Percentiles rank a stretch among this genome's conserved stretches.
These are phyloP conservation scores for Cicer chorassanicum DNA, from an alignment of 306 rosid species.

Conservation along the genomic window DNA sequence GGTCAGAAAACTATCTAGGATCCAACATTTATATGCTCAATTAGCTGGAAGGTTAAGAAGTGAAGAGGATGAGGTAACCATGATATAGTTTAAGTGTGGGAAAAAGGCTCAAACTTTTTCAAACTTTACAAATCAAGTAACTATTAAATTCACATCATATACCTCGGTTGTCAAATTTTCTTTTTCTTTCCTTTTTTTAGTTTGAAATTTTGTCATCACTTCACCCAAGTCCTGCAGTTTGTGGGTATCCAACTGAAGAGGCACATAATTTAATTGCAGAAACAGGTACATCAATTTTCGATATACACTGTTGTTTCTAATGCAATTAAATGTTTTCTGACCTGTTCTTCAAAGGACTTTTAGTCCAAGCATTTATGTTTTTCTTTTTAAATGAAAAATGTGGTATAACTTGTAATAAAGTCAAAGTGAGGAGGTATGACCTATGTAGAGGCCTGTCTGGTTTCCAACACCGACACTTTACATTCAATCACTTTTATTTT, in stretches of 20 bases:
- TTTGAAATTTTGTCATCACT: constrained; percentile 82
- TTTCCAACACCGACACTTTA: too few species aligned
- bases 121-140: constrained; percentile 14
- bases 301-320: neutral
- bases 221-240: constrained; percentile 97
- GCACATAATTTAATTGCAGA: constrained; percentile 81
- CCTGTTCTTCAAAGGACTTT: constrained; percentile 27
- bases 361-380: neutral
- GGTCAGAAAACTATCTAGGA: constrained; percentile 78
- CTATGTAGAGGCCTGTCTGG: too few species aligned
- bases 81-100: constrained; percentile 11
- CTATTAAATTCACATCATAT: constrained; percentile 16
- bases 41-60: constrained; percentile 69
- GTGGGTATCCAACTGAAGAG: constrained; percentile 96
- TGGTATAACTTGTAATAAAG: constrained; percentile 23
- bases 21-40: constrained; percentile 87
- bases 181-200: constrained; percentile 47
- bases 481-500: too few species aligned
- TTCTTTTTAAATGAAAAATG: constrained; percentile 1
- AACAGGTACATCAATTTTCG: constrained; percentile 61
- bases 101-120: constrained; percentile 24
- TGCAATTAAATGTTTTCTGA: constrained; percentile 15
- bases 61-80: constrained; percentile 89
- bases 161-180: constrained; percentile 28
- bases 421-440: too few species aligned